Percentiles rank a stretch among this genome's conserved stretches.
These are phyloP conservation scores for Sclerotinia minor DNA, from an alignment of 2,329 filamentous ascomycete species.

Conservation along the genomic window DNA sequence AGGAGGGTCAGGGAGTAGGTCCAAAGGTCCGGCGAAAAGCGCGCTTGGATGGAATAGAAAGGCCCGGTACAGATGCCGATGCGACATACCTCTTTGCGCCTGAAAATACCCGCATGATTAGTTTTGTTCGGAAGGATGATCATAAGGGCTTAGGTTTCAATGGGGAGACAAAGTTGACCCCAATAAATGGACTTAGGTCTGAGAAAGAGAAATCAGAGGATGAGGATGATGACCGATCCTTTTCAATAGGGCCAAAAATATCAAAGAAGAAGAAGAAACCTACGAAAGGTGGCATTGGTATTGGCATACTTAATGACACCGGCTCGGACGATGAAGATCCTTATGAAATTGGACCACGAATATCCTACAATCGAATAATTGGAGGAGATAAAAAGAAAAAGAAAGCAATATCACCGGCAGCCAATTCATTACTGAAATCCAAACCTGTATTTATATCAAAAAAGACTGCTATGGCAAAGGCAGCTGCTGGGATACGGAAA, in stretches of 20 bases:
- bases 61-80: slow-evolving; percentile 42
- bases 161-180: slow-evolving; percentile 56
- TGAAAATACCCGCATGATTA: slow-evolving; percentile 70
- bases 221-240: slow-evolving; percentile 46
- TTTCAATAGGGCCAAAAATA: slow-evolving; percentile 30
- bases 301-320: slow-evolving; percentile 87
- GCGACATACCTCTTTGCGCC: slow-evolving; percentile 77
- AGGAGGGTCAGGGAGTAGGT: slow-evolving; percentile 87
- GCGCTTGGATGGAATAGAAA: slow-evolving; percentile 56
- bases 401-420: slow-evolving; percentile 56
- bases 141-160: slow-evolving; percentile 69
- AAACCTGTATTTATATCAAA: slow-evolving; percentile 77
- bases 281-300: slow-evolving; percentile 70
- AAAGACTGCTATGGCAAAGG: slow-evolving; percentile 50
- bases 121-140: slow-evolving; percentile 64
- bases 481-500: slow-evolving; percentile 56
- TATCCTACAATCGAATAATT: slow-evolving; percentile 80
- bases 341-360: slow-evolving; percentile 86
- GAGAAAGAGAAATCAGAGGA: slow-evolving; percentile 46
- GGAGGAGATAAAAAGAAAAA: slow-evolving; percentile 81
- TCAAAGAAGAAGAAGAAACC: slow-evolving; percentile 52
- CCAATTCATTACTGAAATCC: slow-evolving; percentile 63
- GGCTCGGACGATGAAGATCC: slow-evolving; percentile 95
- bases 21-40: slow-evolving; percentile 78
- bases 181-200: slow-evolving; percentile 36